These are phyloP conservation scores for Clavispora vitiphila DNA, from an alignment of 805 yeast species.

Conservation along the genomic window DNA sequence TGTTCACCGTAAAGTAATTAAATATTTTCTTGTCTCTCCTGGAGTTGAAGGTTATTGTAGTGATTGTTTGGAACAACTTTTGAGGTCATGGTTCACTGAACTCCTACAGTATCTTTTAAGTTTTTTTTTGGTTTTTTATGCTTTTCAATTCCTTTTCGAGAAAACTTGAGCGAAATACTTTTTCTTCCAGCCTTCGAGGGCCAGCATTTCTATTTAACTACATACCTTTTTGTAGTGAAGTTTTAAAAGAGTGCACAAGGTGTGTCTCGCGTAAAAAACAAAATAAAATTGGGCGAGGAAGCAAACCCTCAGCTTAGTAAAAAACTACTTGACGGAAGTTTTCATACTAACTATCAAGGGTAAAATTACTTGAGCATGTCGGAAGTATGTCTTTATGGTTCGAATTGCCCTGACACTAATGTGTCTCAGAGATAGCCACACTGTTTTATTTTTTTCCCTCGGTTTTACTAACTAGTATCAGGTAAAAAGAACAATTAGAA, in stretches of 20 bases:
- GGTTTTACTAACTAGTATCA: constrained; percentile 15
- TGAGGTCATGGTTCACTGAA: too few species aligned
- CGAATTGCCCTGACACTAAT: neutral
- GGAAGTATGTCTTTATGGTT: constrained; percentile 16
- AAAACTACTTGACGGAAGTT: neutral
- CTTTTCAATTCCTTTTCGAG: too few species aligned
- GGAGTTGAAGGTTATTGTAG: neutral
- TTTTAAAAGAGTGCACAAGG: constrained; percentile 1
- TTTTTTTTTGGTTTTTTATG: too few species aligned
- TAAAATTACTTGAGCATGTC: constrained; percentile 10
- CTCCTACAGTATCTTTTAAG: too few species aligned
- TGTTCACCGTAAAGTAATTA: neutral
- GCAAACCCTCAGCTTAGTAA: neutral
- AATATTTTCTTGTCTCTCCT: neutral
- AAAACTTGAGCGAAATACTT: too few species aligned
- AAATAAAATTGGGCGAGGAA: neutral
- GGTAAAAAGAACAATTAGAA: constrained; percentile 82
- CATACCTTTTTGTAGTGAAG: neutral
- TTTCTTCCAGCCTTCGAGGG: too few species aligned
- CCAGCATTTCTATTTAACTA: too few species aligned
- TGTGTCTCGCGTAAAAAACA: neutral
- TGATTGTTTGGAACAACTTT: too few species aligned
- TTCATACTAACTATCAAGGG: neutral
- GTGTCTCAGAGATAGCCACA: neutral
- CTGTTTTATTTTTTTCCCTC: neutral